These are phyloP conservation scores for Ganoderma leucocontextum DNA, from an alignment of 1,284 basidiomycete genomes.

Conservation along the genomic window DNA sequence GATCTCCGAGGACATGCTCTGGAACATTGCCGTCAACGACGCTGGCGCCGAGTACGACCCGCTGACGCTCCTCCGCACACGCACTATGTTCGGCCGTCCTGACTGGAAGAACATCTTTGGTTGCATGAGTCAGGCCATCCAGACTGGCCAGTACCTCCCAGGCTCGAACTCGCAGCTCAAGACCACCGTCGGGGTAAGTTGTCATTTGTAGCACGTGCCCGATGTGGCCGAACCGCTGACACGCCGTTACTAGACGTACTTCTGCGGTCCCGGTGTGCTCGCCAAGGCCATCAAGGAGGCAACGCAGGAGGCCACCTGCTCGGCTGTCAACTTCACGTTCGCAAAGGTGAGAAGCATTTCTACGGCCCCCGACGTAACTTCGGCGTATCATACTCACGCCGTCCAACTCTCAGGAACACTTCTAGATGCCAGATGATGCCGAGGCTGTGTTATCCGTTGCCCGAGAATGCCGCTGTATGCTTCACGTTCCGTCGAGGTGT, in stretches of 20 bases:
- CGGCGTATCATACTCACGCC: conserved; percentile 11
- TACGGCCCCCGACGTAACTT: not conserved
- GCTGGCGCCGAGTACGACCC: conserved; percentile 86
- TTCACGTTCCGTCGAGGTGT: conserved; percentile 21
- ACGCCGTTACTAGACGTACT: conserved; percentile 69
- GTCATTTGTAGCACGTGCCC: conserved; percentile 10
- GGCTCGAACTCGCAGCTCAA: conserved; percentile 79
- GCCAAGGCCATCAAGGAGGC: conserved; percentile 81
- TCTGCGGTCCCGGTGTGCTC: conserved; percentile 80
- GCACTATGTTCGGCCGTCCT: conserved; percentile 89
- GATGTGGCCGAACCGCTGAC: conserved; percentile 23
- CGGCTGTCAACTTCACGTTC: conserved; percentile 77
- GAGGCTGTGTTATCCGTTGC: conserved; percentile 5
- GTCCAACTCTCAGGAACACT: conserved; percentile 59
- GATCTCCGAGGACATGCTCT: conserved; percentile 85
- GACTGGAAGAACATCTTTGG: conserved; percentile 85
- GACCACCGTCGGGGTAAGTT: conserved; percentile 81
- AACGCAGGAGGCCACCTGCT: conserved; percentile 59
- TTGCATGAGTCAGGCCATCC: conserved; percentile 76
- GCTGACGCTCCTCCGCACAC: conserved; percentile 82
- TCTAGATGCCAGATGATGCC: conserved; percentile 48
- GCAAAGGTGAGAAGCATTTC: conserved; percentile 62
- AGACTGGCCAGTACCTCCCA: conserved; percentile 80
- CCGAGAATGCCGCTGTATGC: conserved; percentile 25
- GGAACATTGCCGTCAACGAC: conserved; percentile 90